A percentile compares a stretch with the other conserved stretches of the same genome.
phyloP scores from a whole-genome alignment of 1,139 yeast species.

The Candida tetrigidarum region DNA sequence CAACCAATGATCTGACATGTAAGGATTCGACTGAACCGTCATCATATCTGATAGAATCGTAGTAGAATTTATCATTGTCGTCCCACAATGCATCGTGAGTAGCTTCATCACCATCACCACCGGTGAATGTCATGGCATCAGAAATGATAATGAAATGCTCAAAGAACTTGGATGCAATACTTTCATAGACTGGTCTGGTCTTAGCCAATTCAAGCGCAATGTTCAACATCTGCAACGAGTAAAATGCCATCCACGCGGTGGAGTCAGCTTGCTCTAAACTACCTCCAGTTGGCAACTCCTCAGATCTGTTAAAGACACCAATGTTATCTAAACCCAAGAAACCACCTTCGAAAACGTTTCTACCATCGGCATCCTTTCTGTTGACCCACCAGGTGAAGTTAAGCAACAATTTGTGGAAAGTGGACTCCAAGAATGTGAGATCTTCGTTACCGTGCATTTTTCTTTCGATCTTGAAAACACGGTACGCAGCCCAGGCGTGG shows the following conservation, averaged over 20 bases:
- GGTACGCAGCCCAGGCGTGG: conserved; percentile 95
- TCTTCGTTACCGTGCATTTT: conserved; percentile 86
- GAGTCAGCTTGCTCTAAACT: conserved; percentile 93
- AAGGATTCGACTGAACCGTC: conserved; percentile 69
- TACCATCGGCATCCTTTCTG: conserved; percentile 87
- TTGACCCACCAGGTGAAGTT: conserved; percentile 99
- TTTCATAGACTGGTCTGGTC: conserved; percentile 87
- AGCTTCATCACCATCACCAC: conserved; percentile 49
- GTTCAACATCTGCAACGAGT: conserved; percentile 88
- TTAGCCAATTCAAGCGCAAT: conserved; percentile 90
- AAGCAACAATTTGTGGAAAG: conserved; percentile 85
- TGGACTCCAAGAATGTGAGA: conserved; percentile 83
- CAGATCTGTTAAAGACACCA: conserved; percentile 93
- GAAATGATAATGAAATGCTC: conserved; percentile 93
- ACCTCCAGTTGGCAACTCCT: conserved; percentile 95
- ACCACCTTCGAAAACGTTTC: conserved; percentile 94
- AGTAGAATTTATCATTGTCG: conserved; percentile 86
- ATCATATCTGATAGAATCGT: conserved; percentile 91
- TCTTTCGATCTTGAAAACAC: conserved; percentile 89
- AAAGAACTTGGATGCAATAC: conserved; percentile 93
- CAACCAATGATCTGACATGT: conserved; percentile 91
- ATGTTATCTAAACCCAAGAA: conserved; percentile 93
- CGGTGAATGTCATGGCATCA: conserved; percentile 89
- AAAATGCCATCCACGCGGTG: conserved; percentile 99
- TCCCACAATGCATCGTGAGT: conserved; percentile 82